Evolutionary conservation across 1,284 basidiomycete genomes (phyloP).

Genomic region (Leccinum griseonigrum): DNA sequence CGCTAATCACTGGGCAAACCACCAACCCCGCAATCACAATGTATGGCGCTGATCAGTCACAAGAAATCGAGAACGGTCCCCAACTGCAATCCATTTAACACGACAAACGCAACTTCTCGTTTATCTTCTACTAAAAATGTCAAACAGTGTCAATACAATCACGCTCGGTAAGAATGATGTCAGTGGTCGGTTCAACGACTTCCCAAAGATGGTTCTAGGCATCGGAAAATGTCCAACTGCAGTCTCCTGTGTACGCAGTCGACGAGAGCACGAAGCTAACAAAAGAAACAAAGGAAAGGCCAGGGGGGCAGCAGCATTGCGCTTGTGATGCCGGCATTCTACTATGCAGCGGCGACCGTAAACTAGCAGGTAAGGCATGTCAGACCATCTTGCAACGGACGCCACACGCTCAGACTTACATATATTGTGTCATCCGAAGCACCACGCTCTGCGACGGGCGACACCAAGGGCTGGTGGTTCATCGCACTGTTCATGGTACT

Average conservation of each 20-base stretch:
- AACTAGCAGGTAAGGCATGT: slow-evolving; percentile 37
- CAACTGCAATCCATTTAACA: background rate
- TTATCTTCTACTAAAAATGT: background rate
- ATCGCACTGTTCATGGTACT: slow-evolving; percentile 50
- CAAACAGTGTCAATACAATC: background rate
- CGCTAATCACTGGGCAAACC: too few species aligned
- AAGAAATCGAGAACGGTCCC: background rate
- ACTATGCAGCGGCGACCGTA: slow-evolving; percentile 40
- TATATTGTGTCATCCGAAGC: slow-evolving; percentile 61
- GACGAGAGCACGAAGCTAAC: background rate
- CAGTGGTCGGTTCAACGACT: background rate
- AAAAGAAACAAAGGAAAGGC: background rate
- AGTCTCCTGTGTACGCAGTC: too few species aligned
- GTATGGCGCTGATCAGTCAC: background rate
- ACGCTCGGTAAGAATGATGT: background rate
- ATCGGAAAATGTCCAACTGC: too few species aligned
- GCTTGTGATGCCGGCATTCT: slow-evolving; percentile 14
- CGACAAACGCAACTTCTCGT: background rate
- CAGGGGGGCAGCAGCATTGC: slow-evolving; percentile 13
- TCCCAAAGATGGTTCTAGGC: background rate
- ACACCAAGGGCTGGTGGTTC: slow-evolving; percentile 61
- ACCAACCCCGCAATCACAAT: background rate
- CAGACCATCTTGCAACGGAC: slow-evolving; percentile 2
- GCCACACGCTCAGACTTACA: slow-evolving; percentile 36
- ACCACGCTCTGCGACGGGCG: slow-evolving; percentile 59